Percentiles rank a stretch among this genome's conserved stretches.
These are phyloP conservation scores for Lichenothelia convexa DNA, from an alignment of 495 filamentous ascomycete species.

Conservation along the genomic window DNA sequence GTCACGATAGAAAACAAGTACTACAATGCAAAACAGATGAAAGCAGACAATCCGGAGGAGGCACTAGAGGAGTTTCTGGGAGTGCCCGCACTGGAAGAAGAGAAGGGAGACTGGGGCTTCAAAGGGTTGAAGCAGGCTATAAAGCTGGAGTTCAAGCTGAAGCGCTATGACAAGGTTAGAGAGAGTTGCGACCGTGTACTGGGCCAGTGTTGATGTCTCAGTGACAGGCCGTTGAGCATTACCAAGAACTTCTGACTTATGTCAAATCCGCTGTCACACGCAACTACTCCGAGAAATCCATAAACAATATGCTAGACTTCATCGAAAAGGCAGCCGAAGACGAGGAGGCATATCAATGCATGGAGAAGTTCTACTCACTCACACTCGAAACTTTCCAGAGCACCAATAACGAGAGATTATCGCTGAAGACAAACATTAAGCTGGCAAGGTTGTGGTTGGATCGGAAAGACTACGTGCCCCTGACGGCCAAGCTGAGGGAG, in stretches of 20 bases:
- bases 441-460: slow-evolving; percentile 80
- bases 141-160: slow-evolving; percentile 85
- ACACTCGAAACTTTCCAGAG: slow-evolving; percentile 89
- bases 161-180: slow-evolving; percentile 62
- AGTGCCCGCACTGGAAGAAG: slow-evolving; percentile 63
- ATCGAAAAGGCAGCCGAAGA: slow-evolving; percentile 87
- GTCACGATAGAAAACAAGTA: slow-evolving; percentile 98
- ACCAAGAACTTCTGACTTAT: slow-evolving; percentile 86
- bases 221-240: slow-evolving; percentile 81
- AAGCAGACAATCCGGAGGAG: slow-evolving; percentile 66
- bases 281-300: slow-evolving; percentile 97
- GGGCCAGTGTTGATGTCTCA: slow-evolving; percentile 8
- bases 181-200: neutral
- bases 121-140: slow-evolving; percentile 96
- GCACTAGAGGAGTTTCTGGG: slow-evolving; percentile 83
- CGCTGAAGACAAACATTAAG: slow-evolving; percentile 98
- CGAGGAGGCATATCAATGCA: slow-evolving; percentile 58
- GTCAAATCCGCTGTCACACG: slow-evolving; percentile 93
- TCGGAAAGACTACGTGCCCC: slow-evolving; percentile 64
- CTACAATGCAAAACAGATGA: slow-evolving; percentile 97
- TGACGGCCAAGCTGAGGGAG: slow-evolving; percentile 71
- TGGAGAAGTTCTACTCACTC: slow-evolving; percentile 90
- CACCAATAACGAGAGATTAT: slow-evolving; percentile 92
- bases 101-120: slow-evolving; percentile 97
- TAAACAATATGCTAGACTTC: slow-evolving; percentile 98